Base-by-base conservation (phyloP, 2,329 filamentous ascomycete species). In the Neofusicoccum umdonicola region DNA sequence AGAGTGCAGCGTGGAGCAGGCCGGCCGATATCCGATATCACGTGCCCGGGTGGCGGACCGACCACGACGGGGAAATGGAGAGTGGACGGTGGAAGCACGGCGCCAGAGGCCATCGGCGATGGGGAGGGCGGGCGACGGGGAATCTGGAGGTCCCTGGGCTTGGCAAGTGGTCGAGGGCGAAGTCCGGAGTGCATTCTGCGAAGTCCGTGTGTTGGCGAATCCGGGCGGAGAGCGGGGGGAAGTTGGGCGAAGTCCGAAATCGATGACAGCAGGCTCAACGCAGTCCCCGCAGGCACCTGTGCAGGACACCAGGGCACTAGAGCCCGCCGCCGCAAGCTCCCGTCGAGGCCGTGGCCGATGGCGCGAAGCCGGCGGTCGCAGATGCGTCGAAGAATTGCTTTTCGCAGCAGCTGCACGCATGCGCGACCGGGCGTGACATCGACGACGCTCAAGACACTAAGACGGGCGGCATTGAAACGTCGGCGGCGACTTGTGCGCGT, bases 211-310 rank as follows among this genome's bases (percentile, higher is more conserved):
- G 61, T 39, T 61, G 50, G 50, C 61, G 56, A 63, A 56, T 63
- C 61, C 61, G 61, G 61, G 61, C 61, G 61, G 61, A 63, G 50
- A 63, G 61, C 50, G 61, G 61, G 61, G 61, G 51, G 41, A 54
- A 27, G 34, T 13, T 22, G 41, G 27, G 44, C 48, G 42, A 63
- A 63, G 61, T 63, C 61, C 61, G 61, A 56, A 63, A 45, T 39
- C 41, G 31, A 45, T 47, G 61, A 50, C 61, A 41, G 61, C 61
- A 27, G 11, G 35, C 44, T 50, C 44, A 34, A 39, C 35, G 22
- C 56, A 47, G 17, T 37, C 31, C 22, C 34, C 12, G 22, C 52
- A 57, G 15, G 12, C 37, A 57, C 8, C 12, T 17, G 15, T 27
- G 12, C 19, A 41, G 15, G 9, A 56, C 5, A 3, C 3, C 27